Conservation (phyloP, 768 basidiomycete genomes). For the Mrakia frigida region DNA sequence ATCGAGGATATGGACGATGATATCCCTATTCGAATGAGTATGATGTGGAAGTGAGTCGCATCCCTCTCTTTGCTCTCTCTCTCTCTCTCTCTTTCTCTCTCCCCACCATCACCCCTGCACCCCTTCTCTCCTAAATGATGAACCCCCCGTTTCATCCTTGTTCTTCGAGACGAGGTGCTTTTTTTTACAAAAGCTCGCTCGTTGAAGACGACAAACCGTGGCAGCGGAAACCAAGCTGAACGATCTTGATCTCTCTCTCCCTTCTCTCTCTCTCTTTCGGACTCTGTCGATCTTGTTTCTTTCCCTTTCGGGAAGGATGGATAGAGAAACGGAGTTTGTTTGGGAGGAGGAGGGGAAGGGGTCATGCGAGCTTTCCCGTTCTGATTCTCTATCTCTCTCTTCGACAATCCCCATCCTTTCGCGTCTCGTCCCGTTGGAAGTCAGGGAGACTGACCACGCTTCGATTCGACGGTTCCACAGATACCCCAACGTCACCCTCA, state of each 20-base stretch:
- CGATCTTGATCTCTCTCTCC: background rate
- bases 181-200: conserved; percentile 6
- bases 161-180: conserved; percentile 30
- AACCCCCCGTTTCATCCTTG: conserved; percentile 31
- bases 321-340: background rate
- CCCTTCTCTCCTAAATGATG: conserved; percentile 3
- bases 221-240: conserved; percentile 5
- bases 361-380: conserved; percentile 7
- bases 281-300: background rate
- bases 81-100: background rate
- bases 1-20: conserved; percentile 68
- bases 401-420: background rate
- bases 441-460: background rate
- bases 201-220: conserved; percentile 27
- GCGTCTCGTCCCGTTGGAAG: background rate
- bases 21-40: conserved; percentile 65
- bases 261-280: background rate
- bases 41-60: conserved; percentile 59
- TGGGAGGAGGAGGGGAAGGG: background rate
- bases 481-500: conserved; percentile 65
- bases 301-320: background rate
- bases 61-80: background rate
- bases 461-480: conserved; percentile 45
- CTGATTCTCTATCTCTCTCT: background rate
- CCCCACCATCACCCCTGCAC: background rate